Evolutionary conservation across 768 basidiomycete genomes (phyloP).

Genomic region (Nidula microcarpa): DNA sequence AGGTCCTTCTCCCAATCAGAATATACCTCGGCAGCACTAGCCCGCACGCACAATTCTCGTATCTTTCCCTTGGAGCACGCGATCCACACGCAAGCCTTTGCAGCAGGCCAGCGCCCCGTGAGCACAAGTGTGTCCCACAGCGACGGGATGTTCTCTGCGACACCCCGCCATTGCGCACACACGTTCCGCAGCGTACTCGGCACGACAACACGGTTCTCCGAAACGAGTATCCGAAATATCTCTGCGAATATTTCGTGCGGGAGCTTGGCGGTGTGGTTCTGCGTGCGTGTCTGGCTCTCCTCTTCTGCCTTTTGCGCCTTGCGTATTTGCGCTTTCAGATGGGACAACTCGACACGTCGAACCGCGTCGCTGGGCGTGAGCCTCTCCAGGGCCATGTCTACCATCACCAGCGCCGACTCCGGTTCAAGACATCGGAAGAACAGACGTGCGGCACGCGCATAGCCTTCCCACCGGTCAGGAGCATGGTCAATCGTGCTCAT

Average conservation of each 20-base stretch:
- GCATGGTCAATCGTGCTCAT: constrained; percentile 64
- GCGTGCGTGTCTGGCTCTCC: constrained; percentile 23
- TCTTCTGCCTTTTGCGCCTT: constrained; percentile 9
- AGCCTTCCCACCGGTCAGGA: constrained; percentile 74
- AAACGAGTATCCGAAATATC: constrained; percentile 45
- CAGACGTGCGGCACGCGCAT: constrained; percentile 68
- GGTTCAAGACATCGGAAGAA: constrained; percentile 50
- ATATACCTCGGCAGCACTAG: constrained; percentile 12
- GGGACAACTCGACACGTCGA: constrained; percentile 39
- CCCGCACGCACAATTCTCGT: constrained; percentile 27
- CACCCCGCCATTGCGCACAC: constrained; percentile 58
- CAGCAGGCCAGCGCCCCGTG: constrained; percentile 36
- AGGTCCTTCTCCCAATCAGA: constrained; percentile 29
- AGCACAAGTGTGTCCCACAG: constrained; percentile 65
- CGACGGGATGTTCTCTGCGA: constrained; percentile 44
- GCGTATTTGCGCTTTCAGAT: constrained; percentile 38
- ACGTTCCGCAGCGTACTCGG: constrained; percentile 53
- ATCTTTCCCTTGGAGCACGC: constrained; percentile 51
- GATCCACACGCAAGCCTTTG: constrained; percentile 58
- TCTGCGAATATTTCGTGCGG: constrained; percentile 65
- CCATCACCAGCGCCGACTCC: constrained; percentile 55
- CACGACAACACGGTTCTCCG: constrained; percentile 31
- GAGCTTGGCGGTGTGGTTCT: constrained; percentile 55
- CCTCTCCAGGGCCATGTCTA: constrained; percentile 51
- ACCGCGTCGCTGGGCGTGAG: constrained; percentile 40